A percentile compares a stretch with the other conserved stretches of the same genome.
Evolutionary conservation across 1,284 basidiomycete species (phyloP).

Genomic region (Psilocybe mexicana): DNA sequence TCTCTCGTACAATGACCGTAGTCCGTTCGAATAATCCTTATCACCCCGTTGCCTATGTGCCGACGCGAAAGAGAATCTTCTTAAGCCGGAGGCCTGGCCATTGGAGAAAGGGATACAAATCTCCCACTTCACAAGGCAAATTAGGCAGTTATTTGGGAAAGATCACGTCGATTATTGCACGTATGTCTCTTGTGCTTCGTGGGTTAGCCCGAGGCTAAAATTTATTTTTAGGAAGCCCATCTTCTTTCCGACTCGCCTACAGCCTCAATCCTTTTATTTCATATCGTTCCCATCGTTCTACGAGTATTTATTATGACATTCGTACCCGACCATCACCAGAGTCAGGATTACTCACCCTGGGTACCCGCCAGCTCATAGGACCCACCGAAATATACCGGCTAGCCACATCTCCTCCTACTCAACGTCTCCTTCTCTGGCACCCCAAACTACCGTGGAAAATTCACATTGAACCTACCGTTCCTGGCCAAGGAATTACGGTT

Average conservation of each 20-base stretch:
- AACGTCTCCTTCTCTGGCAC: constrained; percentile 17
- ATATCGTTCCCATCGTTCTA: constrained; percentile 3
- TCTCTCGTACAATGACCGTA: constrained; percentile 11
- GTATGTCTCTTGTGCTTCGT: constrained; percentile 3
- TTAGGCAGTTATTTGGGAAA: constrained; percentile 14
- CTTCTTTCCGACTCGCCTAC: not conserved
- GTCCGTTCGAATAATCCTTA: constrained; percentile 4
- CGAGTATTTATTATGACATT: constrained; percentile 14
- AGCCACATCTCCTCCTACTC: constrained; percentile 15
- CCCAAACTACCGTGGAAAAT: constrained; percentile 20
- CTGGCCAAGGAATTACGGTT: constrained; percentile 12
- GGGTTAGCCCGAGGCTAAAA: too few relatives aligned
- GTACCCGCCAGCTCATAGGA: not conserved
- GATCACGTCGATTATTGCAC: constrained; percentile 11
- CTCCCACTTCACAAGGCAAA: constrained; percentile 14
- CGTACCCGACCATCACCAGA: constrained; percentile 9
- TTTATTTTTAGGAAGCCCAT: constrained; percentile 2
- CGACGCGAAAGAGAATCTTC: not conserved
- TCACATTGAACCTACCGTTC: constrained; percentile 8
- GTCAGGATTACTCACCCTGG: not conserved
- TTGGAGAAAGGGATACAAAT: constrained; percentile 19
- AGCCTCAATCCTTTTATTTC: constrained; percentile 9
- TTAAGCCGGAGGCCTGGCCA: constrained; percentile 13
- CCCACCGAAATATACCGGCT: constrained; percentile 13
- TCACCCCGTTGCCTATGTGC: not conserved